Evolutionary conservation across 2,329 filamentous ascomycete species (phyloP), one percentile per base, ranked within the genome.

Genomic region (Intubia oerlemansii): DNA sequence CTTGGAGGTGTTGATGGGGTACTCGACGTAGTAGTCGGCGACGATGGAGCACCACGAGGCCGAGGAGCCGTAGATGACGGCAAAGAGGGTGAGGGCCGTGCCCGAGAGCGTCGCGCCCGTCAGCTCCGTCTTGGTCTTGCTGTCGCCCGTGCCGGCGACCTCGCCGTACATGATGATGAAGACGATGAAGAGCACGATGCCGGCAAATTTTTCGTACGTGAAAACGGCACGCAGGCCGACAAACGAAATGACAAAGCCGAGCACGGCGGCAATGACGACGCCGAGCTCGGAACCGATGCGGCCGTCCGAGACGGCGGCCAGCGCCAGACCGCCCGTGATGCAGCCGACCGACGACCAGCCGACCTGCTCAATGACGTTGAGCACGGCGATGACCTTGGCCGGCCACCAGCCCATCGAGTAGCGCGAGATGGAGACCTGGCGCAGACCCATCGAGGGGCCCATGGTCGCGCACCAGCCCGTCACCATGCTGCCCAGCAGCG

Each of bases 341-440:
- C 52, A 55, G 16, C 53, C 54, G 9, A 66, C 52, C 23, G 62
- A 47, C 11, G 52, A 54, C 47, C 62, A 66, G 9, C 60, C 61
- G 16, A 58, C 53, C 23, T 62, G 48, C 10, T 55, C 57, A 19
- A 54, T 50, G 10, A 57, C 46, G 36, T 63, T 65, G 34, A 66
- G 49, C 7, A 56, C 38, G 10, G 57, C 57, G 31, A 62, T 52
- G 22, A 62, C 38, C 39, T 58, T 59, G 32, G 50, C 53, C 2
- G 58, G 59, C 47, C 52, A 62, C 50, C 53, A 62, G 15, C 59
- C 58, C 24, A 62, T 52, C 19, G 48, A 52, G 42, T 57, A 62
- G 24, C 59, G 50, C 18, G 49, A 50, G 24, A 62, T 55, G 29
- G 54, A 57, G 32, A 62, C 53, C 38, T 63, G 57, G 31, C 59